Conservation (phyloP, 2,329 filamentous ascomycete species). For the Cercospora sesami region DNA sequence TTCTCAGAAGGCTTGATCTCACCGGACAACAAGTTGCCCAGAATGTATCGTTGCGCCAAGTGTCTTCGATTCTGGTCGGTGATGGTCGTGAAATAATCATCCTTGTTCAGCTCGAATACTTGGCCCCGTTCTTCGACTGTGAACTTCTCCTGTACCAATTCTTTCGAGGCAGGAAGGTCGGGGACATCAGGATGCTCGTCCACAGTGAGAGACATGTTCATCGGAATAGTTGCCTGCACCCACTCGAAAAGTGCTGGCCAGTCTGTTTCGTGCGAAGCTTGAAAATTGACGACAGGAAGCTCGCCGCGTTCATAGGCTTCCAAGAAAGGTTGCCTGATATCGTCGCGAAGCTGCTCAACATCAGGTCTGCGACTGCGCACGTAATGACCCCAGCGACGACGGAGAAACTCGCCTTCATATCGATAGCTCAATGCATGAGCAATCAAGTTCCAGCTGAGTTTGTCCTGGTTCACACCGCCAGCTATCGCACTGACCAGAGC, state of each 20-base stretch:
- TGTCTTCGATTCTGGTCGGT: constrained; percentile 27
- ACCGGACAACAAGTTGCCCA: constrained; percentile 21
- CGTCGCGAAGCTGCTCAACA: constrained; percentile 55
- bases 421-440: constrained; percentile 43
- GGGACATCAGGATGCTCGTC: constrained; percentile 42
- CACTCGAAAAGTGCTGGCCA: constrained; percentile 68
- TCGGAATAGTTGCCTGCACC: constrained; percentile 53
- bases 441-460: constrained; percentile 45
- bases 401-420: constrained; percentile 41
- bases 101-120: constrained; percentile 20
- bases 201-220: constrained; percentile 10
- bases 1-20: constrained; percentile 16
- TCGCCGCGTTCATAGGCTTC: constrained; percentile 64
- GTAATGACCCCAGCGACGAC: constrained; percentile 41
- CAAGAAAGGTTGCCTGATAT: constrained; percentile 67
- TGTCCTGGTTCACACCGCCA: constrained; percentile 40
- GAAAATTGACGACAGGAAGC: constrained; percentile 63
- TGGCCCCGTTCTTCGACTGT: constrained; percentile 16
- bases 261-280: constrained; percentile 65
- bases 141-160: constrained; percentile 22
- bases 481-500: constrained; percentile 38
- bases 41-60: constrained; percentile 20
- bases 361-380: constrained; percentile 27
- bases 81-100: constrained; percentile 27
- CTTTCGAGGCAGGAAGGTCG: constrained; percentile 19